Percentiles rank a stretch among this genome's conserved stretches.
Evolutionary conservation across 352 stramenopile genomes (phyloP).

Genomic region (Globisporangium paroecandrum): DNA sequence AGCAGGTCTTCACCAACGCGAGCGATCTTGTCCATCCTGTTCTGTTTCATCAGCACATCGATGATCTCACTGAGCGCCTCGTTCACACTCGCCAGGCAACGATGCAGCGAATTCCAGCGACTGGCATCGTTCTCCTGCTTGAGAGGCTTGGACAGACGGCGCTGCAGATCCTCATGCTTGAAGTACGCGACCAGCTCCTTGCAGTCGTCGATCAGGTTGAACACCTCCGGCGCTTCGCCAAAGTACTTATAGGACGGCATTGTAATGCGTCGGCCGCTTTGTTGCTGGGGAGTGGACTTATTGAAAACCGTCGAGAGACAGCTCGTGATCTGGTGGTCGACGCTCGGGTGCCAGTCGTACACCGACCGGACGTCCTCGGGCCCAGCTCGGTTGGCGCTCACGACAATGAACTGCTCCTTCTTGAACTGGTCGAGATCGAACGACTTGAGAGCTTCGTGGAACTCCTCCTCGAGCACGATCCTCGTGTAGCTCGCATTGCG

Average conservation of each 20-base stretch:
- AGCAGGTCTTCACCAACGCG: background rate
- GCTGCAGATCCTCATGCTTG: background rate
- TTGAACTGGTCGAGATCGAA: background rate
- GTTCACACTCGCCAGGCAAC: background rate
- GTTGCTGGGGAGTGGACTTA: background rate
- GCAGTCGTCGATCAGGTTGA: conserved; percentile 7
- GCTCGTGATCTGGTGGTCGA: background rate
- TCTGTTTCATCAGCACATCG: background rate
- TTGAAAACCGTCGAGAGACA: background rate
- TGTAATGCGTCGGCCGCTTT: background rate
- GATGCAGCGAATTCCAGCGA: background rate
- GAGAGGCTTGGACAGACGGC: background rate
- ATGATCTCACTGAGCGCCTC: conserved; percentile 3
- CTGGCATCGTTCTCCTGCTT: background rate
- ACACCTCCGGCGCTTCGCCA: background rate
- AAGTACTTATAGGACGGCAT: conserved; percentile 3
- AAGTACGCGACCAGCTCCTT: conserved; percentile 2
- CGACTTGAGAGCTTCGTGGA: background rate
- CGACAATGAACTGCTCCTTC: conserved; percentile 2
- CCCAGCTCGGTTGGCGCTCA: background rate
- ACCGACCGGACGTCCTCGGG: too few species aligned
- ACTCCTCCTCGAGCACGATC: background rate
- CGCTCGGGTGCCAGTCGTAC: conserved; percentile 6
- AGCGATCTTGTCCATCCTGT: background rate
- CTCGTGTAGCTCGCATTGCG: background rate